A percentile compares a stretch with the other conserved stretches of the same genome.
phyloP scores from a whole-genome alignment of 2,329 filamentous ascomycete species.

The Purpureocillium lavendulum region DNA sequence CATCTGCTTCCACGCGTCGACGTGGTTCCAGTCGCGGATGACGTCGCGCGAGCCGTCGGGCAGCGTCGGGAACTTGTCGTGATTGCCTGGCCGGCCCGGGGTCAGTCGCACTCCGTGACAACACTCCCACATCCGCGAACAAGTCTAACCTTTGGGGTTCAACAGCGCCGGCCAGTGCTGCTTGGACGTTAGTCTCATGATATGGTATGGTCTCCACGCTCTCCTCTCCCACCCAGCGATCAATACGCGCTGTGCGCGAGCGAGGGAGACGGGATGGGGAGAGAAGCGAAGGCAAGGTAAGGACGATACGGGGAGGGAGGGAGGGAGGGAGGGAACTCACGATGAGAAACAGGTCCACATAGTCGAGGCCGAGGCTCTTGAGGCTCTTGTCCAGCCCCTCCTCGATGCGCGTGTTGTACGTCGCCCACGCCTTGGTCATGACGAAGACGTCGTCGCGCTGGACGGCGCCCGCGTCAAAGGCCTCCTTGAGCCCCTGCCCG shows the following conservation, averaged over 20 bases:
- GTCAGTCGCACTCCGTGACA: no score
- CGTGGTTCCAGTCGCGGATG: slow-evolving; percentile 57
- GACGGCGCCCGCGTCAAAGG: slow-evolving; percentile 54
- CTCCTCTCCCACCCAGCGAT: no score
- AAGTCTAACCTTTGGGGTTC: slow-evolving; percentile 59
- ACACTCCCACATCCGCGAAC: no score
- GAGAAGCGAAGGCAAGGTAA: no score
- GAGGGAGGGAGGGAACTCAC: slow-evolving; percentile 19
- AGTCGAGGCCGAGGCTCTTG: slow-evolving; percentile 65
- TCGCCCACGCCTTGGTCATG: slow-evolving; percentile 79
- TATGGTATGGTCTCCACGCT: no score
- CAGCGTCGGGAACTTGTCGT: slow-evolving; percentile 67
- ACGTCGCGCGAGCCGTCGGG: slow-evolving; percentile 69
- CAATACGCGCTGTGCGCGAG: no score
- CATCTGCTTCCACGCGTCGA: slow-evolving; percentile 71
- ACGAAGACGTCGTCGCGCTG: slow-evolving; percentile 77
- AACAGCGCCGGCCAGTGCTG: slow-evolving; percentile 74
- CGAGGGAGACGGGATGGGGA: no score
- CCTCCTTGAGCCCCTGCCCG: slow-evolving; percentile 66
- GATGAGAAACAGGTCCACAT: slow-evolving; percentile 73
- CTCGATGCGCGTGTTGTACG: slow-evolving; percentile 63
- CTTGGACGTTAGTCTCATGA: no score
- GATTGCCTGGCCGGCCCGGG: no score
- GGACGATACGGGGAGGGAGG: no score
- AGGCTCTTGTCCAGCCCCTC: slow-evolving; percentile 65